Evolutionary conservation across 257 asterid species (phyloP), one percentile per base, ranked within the genome.

Genomic region (Ligustrum vulgare): DNA sequence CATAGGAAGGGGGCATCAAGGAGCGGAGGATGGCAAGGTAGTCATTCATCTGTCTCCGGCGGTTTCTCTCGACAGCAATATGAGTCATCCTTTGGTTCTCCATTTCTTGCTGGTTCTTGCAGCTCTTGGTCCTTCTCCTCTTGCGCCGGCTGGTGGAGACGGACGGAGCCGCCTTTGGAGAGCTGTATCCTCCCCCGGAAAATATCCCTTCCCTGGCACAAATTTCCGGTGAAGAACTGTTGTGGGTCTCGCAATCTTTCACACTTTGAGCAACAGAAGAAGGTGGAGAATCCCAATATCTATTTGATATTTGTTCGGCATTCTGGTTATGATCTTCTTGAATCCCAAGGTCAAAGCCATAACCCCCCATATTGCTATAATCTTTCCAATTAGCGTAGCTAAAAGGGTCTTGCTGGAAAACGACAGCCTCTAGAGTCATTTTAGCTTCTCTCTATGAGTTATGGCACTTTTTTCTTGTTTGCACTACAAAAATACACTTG

Each of bases 21-120:
- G 96, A 88, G 2, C 96, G 95, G 33, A 92, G 93, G 31, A 86
- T 54, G 72, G 96, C 89, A 54, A 92, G 92, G 33, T 60, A 60
- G 67, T 60, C 67, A 60, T 60, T 60, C 67, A 60, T 60, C 67
- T 60, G 67, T 11, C 67, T 23, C 18, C 96, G 89, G 84, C 97
- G 96, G 76, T 92, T 92, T 76, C 96, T 85, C 85, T 92, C 97
- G 13, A 90, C 96, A 5, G 96, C 89, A 56, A 92, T 92, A 82
- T 92, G 97, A 33, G 93, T 89, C 92, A 85, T 86, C 80, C 96
- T 85, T 69, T 92, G 96, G 64, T 79, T 92, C 84, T 89, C 96
- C 86, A 90, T 86, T 64, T 92, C 91, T 77, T 92, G 93, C 82
- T 79, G 77, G 81, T 92, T 89, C 87, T 92, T 92, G 37, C 35